Evolutionary conservation across 805 yeast genomes (phyloP).

Genomic region (Starmerella scarabaei): DNA sequence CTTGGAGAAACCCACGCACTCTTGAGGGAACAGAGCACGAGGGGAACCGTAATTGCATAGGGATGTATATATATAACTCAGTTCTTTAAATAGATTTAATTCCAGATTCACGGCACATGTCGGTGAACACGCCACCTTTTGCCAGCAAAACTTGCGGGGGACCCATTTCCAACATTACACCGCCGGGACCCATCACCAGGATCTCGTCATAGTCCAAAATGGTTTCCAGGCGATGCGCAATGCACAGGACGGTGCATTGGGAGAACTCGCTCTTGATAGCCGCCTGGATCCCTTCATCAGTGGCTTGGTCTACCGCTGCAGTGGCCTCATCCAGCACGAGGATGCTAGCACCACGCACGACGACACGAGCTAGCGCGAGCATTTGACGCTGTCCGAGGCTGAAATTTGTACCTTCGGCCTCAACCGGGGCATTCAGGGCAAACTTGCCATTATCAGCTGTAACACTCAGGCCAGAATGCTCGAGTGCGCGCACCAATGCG

Average conservation of each 20-base stretch:
- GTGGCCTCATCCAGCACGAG: slow-evolving; percentile 66
- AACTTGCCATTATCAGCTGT: slow-evolving; percentile 32
- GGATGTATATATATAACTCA: too few relatives aligned
- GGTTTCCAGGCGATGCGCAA: slow-evolving; percentile 57
- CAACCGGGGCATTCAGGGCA: slow-evolving; percentile 36
- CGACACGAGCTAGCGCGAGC: slow-evolving; percentile 48
- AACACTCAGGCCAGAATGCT: slow-evolving; percentile 35
- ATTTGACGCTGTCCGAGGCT: slow-evolving; percentile 17
- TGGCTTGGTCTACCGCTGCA: slow-evolving; percentile 61
- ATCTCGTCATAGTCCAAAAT: slow-evolving; percentile 46
- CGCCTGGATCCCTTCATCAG: slow-evolving; percentile 49
- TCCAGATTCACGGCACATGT: slow-evolving; percentile 1
- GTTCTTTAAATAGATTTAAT: neutral
- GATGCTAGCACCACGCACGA: slow-evolving; percentile 47
- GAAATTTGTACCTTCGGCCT: slow-evolving; percentile 15
- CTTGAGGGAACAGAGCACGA: too few relatives aligned
- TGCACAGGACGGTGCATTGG: slow-evolving; percentile 52
- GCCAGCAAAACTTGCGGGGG: slow-evolving; percentile 34
- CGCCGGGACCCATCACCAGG: slow-evolving; percentile 43
- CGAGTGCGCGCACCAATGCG: slow-evolving; percentile 52
- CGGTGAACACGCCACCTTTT: neutral
- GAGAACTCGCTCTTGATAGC: slow-evolving; percentile 46
- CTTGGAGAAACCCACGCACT: neutral
- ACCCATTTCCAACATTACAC: slow-evolving; percentile 43
- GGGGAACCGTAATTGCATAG: too few relatives aligned